Evolutionary conservation across 352 stramenopile species (phyloP).

Genomic region (Globisporangium carolinianum): DNA sequence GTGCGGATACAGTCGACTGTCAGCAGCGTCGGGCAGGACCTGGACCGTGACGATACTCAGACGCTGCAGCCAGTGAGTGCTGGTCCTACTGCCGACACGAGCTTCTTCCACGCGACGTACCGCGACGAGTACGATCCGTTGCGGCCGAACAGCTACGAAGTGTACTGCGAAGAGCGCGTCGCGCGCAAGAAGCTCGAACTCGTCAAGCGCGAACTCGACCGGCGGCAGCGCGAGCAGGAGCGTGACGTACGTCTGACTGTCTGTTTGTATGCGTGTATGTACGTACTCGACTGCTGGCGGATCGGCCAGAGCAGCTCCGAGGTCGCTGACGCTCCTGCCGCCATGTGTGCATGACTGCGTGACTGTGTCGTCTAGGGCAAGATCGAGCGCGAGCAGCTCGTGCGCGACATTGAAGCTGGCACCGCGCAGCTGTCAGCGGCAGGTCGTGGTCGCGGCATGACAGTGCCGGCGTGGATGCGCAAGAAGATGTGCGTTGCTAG

Average conservation of each 20-base stretch:
- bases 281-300: background rate
- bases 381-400: slow-evolving; percentile 57
- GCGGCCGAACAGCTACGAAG: slow-evolving; percentile 86
- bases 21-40: slow-evolving; percentile 8
- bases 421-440: slow-evolving; percentile 36
- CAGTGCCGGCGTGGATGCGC: slow-evolving; percentile 89
- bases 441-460: slow-evolving; percentile 84
- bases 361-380: slow-evolving; percentile 33
- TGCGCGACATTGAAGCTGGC: slow-evolving; percentile 62
- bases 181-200: slow-evolving; percentile 74
- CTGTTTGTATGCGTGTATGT: background rate
- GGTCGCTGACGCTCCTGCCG: too few relatives aligned
- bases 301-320: too few relatives aligned
- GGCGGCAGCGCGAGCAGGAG: slow-evolving; percentile 69
- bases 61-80: too few relatives aligned
- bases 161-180: slow-evolving; percentile 73
- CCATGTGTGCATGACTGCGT: background rate
- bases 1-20: slow-evolving; percentile 24
- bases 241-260: slow-evolving; percentile 31
- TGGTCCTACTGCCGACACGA: too few relatives aligned
- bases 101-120: slow-evolving; percentile 74
- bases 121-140: slow-evolving; percentile 84
- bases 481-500: slow-evolving; percentile 75
- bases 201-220: slow-evolving; percentile 75
- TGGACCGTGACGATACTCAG: too few relatives aligned